Evolutionary conservation across 2,329 filamentous ascomycete genomes (phyloP).

Genomic region (Fusarium lyarnte): DNA sequence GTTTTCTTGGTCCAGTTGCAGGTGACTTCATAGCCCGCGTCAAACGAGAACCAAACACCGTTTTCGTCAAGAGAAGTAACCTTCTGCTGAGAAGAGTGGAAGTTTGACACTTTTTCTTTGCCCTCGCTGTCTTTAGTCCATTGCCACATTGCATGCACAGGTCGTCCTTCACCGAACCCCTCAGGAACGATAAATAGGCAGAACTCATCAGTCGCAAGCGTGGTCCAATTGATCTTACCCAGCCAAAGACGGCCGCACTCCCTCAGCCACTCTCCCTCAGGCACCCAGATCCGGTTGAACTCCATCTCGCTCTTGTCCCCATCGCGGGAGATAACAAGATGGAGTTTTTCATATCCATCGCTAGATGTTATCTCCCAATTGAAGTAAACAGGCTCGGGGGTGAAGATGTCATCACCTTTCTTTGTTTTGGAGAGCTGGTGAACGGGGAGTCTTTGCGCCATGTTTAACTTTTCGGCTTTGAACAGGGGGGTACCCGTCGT

Average conservation of each 20-base stretch:
- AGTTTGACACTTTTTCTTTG: not conserved
- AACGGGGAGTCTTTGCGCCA: slow-evolving; percentile 16
- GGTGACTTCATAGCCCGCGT: slow-evolving; percentile 14
- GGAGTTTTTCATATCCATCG: slow-evolving; percentile 16
- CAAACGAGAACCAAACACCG: slow-evolving; percentile 7
- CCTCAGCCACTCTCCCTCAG: not conserved
- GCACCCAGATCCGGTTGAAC: slow-evolving; percentile 25
- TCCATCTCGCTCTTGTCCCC: not conserved
- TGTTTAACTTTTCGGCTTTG: slow-evolving; percentile 14
- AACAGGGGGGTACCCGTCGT: not conserved
- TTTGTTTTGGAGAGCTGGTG: slow-evolving; percentile 1
- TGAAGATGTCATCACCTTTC: slow-evolving; percentile 4
- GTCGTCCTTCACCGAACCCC: slow-evolving; percentile 25
- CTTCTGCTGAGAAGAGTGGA: not conserved
- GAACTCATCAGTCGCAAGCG: slow-evolving; percentile 8
- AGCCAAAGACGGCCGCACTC: slow-evolving; percentile 16
- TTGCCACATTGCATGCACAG: slow-evolving; percentile 27
- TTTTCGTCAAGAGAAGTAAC: not conserved
- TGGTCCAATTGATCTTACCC: slow-evolving; percentile 22
- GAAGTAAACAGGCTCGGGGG: slow-evolving; percentile 3
- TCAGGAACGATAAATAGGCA: slow-evolving; percentile 28
- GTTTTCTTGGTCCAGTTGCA: slow-evolving; percentile 20
- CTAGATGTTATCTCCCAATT: slow-evolving; percentile 10
- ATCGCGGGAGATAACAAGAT: slow-evolving; percentile 10
- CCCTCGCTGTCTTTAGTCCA: not conserved